Evolutionary conservation across 2,329 filamentous ascomycete species (phyloP), one percentile per base, ranked within the genome.

Genomic region (Clarireedia monteithiana): DNA sequence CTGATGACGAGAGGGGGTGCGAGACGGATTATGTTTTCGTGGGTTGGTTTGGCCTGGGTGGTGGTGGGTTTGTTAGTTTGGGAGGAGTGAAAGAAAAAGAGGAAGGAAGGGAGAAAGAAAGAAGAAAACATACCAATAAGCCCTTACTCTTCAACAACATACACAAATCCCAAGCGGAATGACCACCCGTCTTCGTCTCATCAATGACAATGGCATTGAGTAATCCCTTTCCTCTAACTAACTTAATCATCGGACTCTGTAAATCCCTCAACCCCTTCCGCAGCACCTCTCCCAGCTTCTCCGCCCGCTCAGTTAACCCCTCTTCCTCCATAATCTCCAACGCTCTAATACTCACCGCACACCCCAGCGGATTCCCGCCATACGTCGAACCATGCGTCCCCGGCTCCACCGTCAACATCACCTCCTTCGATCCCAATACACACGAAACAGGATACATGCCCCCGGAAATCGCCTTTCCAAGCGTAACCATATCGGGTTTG

Each of bases 371-470:
- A 74, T 99, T 99, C 50, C 94, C 94, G 59, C 94, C 94, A 69
- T 97, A 99, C n/a, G 94, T 99, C 44, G 90, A 96, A 49, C 94
- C 94, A 73, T 99, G 94, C 26, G 94, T 97, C 58, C 94, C 94
- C 26, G 94, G 89, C 78, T 99, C 94, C 61, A 99, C 80, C 9
- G 92, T 94, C 63, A 96, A 81, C 91, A 99, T 96, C 61, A 97
- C 79, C 56, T 96, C 91, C 74, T 87, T 91, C 66, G 85, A 85
- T 60, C 88, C 86, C 52, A 99, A 79, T 49, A 99, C 91, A 66
- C 86, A 91, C 59, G 91, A 96, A 57, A 99, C 94, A n/a, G 94
- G 94, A 75, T 99, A 99, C 87, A 97, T 94, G 72, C 94, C 94
- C 61, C 94, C 94, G 36, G 91, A 96, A 70, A 99, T 96, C 64